These are phyloP conservation scores for Vanderwaltozyma tropicalis DNA, from an alignment of 805 yeast species.

Conservation along the genomic window DNA sequence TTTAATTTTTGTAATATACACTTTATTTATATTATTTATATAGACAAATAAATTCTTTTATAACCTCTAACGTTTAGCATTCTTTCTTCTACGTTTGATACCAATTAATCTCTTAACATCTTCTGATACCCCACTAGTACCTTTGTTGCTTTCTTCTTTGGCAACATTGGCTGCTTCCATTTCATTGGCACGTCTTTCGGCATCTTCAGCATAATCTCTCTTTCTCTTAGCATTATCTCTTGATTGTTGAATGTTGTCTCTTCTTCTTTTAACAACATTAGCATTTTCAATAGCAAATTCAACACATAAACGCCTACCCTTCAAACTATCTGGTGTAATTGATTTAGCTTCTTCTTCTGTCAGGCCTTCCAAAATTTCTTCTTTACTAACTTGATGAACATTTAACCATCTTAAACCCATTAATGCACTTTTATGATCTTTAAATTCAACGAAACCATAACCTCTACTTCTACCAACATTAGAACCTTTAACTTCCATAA, in stretches of 20 bases:
- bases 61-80: slow-evolving; percentile 30
- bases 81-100: slow-evolving; percentile 54
- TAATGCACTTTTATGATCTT: slow-evolving; percentile 84
- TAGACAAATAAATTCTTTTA: not conserved
- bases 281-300: slow-evolving; percentile 97
- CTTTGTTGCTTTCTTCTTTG: slow-evolving; percentile 6
- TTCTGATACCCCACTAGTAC: slow-evolving; percentile 36
- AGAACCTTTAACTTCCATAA: slow-evolving; percentile 83
- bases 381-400: slow-evolving; percentile 71
- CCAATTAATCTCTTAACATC: slow-evolving; percentile 57
- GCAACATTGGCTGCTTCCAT: slow-evolving; percentile 18
- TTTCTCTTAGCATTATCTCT: slow-evolving; percentile 28
- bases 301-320: slow-evolving; percentile 70
- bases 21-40: not conserved
- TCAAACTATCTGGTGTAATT: slow-evolving; percentile 43
- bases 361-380: slow-evolving; percentile 64
- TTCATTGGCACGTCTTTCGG: slow-evolving; percentile 14
- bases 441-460: slow-evolving; percentile 87
- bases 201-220: slow-evolving; percentile 12
- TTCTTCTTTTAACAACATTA: slow-evolving; percentile 82
- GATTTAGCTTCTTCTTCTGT: slow-evolving; percentile 53
- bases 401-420: slow-evolving; percentile 97
- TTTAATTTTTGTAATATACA: not conserved
- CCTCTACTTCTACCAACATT: slow-evolving; percentile 89
- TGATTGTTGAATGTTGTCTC: slow-evolving; percentile 47